Base-by-base conservation (phyloP, 2,329 filamentous ascomycete species). In the Ophiostoma himal-ulmi region DNA sequence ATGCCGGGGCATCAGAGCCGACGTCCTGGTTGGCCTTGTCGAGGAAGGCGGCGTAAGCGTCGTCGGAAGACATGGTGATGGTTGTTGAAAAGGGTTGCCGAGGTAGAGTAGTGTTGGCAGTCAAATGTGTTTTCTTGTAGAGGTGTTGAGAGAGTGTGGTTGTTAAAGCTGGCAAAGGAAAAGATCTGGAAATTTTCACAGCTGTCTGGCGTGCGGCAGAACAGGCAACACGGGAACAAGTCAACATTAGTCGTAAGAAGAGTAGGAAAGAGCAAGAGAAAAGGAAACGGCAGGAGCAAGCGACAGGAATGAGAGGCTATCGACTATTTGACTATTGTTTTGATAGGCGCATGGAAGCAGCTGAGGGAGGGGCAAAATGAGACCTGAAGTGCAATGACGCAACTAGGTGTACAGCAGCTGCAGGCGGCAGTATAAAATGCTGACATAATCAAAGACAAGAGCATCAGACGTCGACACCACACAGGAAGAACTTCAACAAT, bases 11-110 rank as follows among this genome's bases (percentile, higher is more conserved):
- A 54, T n/a, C 34, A 8, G 78, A 77, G 73, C 89, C 88, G 71
- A 88, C 85, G 77, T 93, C 89, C 76, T 88, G 83, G 81, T 96
- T 96, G 69, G 93, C 92, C 82, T 95, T 95, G 78, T 95, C 86
- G 71, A 97, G 84, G 78, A 97, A 97, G 72, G 90, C 83, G 80
- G 89, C 86, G 83, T 97, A 97, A 73, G 91, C 90, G 72, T 91
- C 88, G 83, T 97, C 93, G 69, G 88, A 89, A 8, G 88, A 86
- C 90, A 92, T 92, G 70, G 36, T 48, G n/a, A 78, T 79, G 78
- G 78, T 8, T 44, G 68, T 66, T 13, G 67, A 71, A 20, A 30
- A 54, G n/a, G 6, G 30, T 1, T 1, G 17, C n/a, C 34, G 57
- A 44, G 30, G 17, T 22, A 22, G 70, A 44, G 30, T 26, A 48